Base-by-base conservation (phyloP, 106 monocot genomes). In the Dendrobium huoshanense region DNA sequence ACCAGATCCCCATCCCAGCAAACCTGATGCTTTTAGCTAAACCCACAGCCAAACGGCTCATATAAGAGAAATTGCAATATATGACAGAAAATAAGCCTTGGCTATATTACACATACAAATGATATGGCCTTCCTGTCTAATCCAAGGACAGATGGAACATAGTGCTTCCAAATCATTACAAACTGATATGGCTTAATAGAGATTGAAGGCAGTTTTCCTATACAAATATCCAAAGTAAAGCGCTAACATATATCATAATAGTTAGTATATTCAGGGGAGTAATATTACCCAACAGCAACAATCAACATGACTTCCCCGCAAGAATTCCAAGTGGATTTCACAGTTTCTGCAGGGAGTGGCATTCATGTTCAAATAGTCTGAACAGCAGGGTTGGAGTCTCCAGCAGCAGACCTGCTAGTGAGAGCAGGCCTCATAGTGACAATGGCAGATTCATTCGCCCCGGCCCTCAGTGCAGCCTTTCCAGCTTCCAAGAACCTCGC, bases 401-500 rank as follows among this genome's bases (percentile, higher is more conserved):
- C 18, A 3, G 79, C 55, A 7, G n/a, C 72, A 27, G 83, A 75
- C 82, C 96, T 94, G 85, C 90, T 97, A 17, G 97, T 94, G 75
- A 97, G 90, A 15, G 95, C 85, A 55, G 95, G 90, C 82, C 88
- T 83, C 95, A 95, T 95, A 5, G 82, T 92, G 49, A 93, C 88
- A 7, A 95, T 85, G 67, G 92, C 86, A 25, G 94, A 94, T 55
- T 92, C 94, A 81, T 97, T 92, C 22, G 97, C 97, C 29, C 97
- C 97, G 24, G 95, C 95, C 81, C 73, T 86, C 42, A 95, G 78
- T 4, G 97, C 97, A 73, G 89, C 86, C 51, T 85, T 85, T 29
- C 97, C 97, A 67, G 97, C 97, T 86, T 97, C 96, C 86, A 97
- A 59, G 79, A 97, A 97, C 77, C 97, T 89, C 1, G 94, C 90